These are phyloP conservation scores for Sporothrix luriei DNA, from an alignment of 2,329 filamentous ascomycete genomes.

Conservation along the genomic window DNA sequence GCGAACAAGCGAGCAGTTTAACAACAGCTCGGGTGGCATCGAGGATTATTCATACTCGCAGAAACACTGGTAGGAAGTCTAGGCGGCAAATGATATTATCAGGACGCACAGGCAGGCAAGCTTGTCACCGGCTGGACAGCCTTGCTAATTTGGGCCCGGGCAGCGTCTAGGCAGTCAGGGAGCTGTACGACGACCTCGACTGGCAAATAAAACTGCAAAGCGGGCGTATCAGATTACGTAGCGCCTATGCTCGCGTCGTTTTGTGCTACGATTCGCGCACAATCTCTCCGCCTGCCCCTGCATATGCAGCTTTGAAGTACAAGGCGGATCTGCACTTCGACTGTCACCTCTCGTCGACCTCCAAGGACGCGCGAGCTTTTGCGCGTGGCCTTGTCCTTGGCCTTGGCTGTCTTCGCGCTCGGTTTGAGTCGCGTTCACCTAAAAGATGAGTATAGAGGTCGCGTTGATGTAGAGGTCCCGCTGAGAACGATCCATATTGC, in stretches of 20 bases:
- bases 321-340: no score
- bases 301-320: no score
- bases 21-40: neutral
- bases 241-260: neutral
- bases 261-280: no score
- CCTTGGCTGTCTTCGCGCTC: no score
- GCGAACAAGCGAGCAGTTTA: neutral
- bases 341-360: no score
- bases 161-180: neutral
- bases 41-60: neutral
- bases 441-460: no score
- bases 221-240: neutral
- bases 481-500: no score
- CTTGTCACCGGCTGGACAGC: neutral
- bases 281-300: no score
- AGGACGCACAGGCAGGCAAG: neutral
- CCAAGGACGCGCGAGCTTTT: no score
- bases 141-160: neutral
- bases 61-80: neutral
- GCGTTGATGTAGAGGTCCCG: no score
- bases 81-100: neutral
- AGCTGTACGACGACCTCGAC: neutral
- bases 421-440: no score
- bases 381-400: no score
- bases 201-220: neutral